Percentiles rank a stretch among this genome's conserved stretches.
phyloP scores from a whole-genome alignment of 139 green algal genomes.

The Penium margaritaceum region DNA sequence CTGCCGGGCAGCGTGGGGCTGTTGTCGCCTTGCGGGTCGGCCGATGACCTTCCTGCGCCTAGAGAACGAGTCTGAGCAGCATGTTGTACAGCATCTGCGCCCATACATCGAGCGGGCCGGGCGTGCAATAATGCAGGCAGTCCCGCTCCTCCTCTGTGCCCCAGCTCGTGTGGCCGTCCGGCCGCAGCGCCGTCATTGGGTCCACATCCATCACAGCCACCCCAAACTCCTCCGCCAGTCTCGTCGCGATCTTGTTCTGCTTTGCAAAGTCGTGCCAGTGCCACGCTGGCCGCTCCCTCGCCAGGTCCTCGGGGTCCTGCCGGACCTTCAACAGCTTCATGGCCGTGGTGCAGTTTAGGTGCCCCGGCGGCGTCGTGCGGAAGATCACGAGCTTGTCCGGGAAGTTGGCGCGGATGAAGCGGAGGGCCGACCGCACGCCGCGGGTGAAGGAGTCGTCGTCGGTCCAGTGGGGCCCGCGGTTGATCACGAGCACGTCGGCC shows the following conservation, averaged over 20 bases:
- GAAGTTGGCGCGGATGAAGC: neutral
- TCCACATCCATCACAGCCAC: conserved; percentile 5
- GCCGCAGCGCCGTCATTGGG: neutral
- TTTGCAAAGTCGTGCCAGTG: neutral
- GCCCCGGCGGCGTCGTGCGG: neutral
- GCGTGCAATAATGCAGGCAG: conserved; percentile 2
- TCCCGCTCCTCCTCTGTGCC: neutral
- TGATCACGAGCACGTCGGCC: neutral
- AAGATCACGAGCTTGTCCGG: conserved; percentile 1
- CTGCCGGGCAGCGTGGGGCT: too few relatives aligned
- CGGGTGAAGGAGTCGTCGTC: neutral
- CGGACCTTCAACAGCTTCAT: neutral
- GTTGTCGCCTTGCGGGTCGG: too few relatives aligned
- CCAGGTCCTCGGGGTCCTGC: neutral
- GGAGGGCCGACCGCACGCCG: neutral
- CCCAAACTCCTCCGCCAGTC: neutral
- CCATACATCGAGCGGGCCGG: neutral
- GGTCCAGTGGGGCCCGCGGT: neutral
- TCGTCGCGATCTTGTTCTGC: neutral
- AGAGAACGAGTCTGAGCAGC: too few relatives aligned
- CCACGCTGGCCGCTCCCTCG: too few relatives aligned
- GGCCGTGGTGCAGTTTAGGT: conserved; percentile 1
- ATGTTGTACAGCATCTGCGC: conserved; percentile 9
- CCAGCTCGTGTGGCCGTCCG: neutral
- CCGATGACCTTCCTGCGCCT: too few relatives aligned